A percentile compares a stretch with the other conserved stretches of the same genome.
phyloP scores from a whole-genome alignment of 192 early-diverging fungal genomes.

The Podila epigama region DNA sequence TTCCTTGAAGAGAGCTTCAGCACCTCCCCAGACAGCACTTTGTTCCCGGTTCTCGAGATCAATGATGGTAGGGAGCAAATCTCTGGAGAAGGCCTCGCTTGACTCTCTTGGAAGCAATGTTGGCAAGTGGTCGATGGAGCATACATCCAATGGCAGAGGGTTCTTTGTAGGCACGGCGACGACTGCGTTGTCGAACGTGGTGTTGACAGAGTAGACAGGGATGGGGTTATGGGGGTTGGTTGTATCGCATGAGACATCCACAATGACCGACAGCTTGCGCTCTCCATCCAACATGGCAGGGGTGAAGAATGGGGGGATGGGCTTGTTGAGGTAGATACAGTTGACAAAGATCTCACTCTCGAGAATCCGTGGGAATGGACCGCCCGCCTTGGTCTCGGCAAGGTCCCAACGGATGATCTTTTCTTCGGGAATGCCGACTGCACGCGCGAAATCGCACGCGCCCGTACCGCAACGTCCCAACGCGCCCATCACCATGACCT shows the following conservation, averaged over 20 bases:
- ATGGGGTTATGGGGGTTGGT: conserved; percentile 99
- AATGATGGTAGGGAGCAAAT: conserved; percentile 87
- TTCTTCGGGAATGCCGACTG: conserved; percentile 81
- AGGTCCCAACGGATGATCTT: conserved; percentile 97
- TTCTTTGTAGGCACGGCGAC: conserved; percentile 71
- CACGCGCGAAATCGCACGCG: conserved; percentile 82
- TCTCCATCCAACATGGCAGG: conserved; percentile 74
- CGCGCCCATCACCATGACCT: conserved; percentile 98
- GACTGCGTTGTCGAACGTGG: conserved; percentile 94
- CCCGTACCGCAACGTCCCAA: conserved; percentile 94
- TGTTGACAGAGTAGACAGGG: conserved; percentile 90
- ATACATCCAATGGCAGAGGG: conserved; percentile 79
- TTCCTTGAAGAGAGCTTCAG: conserved; percentile 83
- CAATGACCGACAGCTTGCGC: conserved; percentile 82
- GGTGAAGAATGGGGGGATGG: conserved; percentile 96
- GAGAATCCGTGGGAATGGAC: conserved; percentile 92
- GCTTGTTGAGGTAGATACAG: conserved; percentile 94
- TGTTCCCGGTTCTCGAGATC: conserved; percentile 68
- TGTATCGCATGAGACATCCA: conserved; percentile 96
- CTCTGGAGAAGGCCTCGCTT: conserved; percentile 84
- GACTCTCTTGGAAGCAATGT: conserved; percentile 93
- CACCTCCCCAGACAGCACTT: conserved; percentile 83
- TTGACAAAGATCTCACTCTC: conserved; percentile 96
- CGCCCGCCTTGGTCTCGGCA: conserved; percentile 89
- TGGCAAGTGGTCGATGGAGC: conserved; percentile 97